Conservation (phyloP, 1,284 basidiomycete genomes). For the Peniophora sp. region DNA sequence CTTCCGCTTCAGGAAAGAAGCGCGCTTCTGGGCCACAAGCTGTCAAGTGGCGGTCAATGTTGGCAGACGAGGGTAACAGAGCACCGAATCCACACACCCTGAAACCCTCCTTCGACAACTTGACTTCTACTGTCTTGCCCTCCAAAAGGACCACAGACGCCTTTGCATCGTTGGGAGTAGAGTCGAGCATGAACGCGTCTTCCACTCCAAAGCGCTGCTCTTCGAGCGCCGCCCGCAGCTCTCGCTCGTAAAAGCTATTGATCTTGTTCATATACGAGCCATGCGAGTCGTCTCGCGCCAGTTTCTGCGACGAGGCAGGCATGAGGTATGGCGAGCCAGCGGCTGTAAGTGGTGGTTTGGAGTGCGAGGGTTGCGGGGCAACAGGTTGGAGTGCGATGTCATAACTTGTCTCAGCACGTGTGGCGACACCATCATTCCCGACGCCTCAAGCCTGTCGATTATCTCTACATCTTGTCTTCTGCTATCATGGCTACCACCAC, state of each 20-base stretch:
- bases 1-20: background rate
- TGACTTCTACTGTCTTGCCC: conserved; percentile 6
- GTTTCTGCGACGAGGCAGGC: no score
- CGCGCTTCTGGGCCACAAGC: background rate
- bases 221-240: conserved; percentile 8
- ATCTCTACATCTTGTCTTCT: no score
- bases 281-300: no score
- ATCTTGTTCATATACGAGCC: no score
- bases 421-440: no score
- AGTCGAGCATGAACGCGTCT: conserved; percentile 1
- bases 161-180: conserved; percentile 6
- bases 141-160: conserved; percentile 9
- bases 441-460: no score
- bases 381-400: no score
- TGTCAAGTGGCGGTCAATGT: background rate
- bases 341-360: no score
- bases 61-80: background rate
- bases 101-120: conserved; percentile 10
- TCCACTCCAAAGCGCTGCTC: conserved; percentile 10
- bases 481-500: no score
- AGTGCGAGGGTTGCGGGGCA: no score
- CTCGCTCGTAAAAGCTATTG: conserved; percentile 8
- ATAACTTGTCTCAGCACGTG: no score
- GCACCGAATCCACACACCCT: conserved; percentile 5
- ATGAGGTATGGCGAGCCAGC: no score